phyloP scores from a whole-genome alignment of 1,139 yeast genomes.

The Pneumocystis wakefieldiae region DNA sequence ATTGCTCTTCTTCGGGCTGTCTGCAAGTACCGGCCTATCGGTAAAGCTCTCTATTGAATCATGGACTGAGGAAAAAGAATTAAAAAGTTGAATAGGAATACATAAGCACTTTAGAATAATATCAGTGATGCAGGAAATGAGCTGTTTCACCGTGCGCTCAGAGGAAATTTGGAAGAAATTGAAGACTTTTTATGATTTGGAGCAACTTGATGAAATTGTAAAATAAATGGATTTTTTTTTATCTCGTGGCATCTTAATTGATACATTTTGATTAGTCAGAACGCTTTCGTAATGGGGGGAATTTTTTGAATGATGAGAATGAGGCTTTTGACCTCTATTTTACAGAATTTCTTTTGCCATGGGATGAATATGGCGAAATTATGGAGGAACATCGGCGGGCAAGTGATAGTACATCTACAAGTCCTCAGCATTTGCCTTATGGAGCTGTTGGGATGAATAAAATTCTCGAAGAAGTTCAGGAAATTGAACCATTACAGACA shows the following conservation, averaged over 20 bases:
- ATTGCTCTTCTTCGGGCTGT: conserved; percentile 48
- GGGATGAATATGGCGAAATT: conserved; percentile 32
- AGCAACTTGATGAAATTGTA: conserved; percentile 41
- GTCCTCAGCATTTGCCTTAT: conserved; percentile 16
- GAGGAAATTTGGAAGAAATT: conserved; percentile 48
- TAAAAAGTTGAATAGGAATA: conserved; percentile 27
- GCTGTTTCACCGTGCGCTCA: conserved; percentile 22
- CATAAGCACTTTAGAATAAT: conserved; percentile 47
- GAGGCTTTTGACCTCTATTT: conserved; percentile 11
- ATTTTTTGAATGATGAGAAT: conserved; percentile 17
- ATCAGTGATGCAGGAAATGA: conserved; percentile 39
- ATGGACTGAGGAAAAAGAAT: background rate
- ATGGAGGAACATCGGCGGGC: conserved; percentile 29
- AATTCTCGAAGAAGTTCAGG: background rate
- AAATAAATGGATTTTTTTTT: conserved; percentile 10
- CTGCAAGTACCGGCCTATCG: conserved; percentile 54
- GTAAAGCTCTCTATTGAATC: conserved; percentile 17
- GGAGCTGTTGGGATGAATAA: background rate
- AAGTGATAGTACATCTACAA: conserved; percentile 14
- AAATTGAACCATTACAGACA: background rate
- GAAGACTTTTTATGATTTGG: conserved; percentile 38
- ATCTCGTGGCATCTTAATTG: conserved; percentile 17
- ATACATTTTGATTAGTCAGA: conserved; percentile 13
- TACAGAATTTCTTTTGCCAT: conserved; percentile 31
- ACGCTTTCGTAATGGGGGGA: conserved; percentile 9